Base-by-base conservation (phyloP, 495 filamentous ascomycete genomes). In the Podospora pseudopauciseta region DNA sequence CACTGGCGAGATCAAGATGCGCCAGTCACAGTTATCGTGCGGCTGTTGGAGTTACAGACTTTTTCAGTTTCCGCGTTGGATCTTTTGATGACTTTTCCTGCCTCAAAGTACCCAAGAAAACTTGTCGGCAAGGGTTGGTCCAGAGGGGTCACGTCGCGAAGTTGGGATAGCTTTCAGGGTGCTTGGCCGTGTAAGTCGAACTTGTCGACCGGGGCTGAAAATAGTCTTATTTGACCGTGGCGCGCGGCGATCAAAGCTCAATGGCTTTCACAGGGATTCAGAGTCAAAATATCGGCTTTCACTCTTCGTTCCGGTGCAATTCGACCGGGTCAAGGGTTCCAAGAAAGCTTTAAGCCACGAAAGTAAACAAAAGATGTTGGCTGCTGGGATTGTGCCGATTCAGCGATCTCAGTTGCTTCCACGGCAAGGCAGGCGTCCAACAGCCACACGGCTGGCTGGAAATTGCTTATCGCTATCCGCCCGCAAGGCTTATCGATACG, bases 401-500 rank as follows among this genome's bases (percentile, higher is more conserved):
- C 39, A 62, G 5, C 11, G 63, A 23, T 55, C 55, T 60, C 64
- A 23, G 49, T 54, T 59, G 34, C 66, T 61, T 67, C 70, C 70
- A 60, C 62, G 67, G 65, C 67, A 73, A 63, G 20, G 63, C 59
- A 18, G 26, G 53, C 59, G 62, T 67, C 70, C 72, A 69, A 68
- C 66, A 5, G 67, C 62, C 27, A 26, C 54, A 56, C 65, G 68
- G 58, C 59, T 57, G 60, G 64, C 69, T 71, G 73, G 72, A 76
- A 77, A 77, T 74, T 75, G 75, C 73, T 77, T 77, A 75, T 77
- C 75, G 73, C 63, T 63, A 44, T 65, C 58, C 60, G 65, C 20
- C 64, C 57, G 58, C 68, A 59, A 67, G 70, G 68, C 74, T 76
- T 77, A 77, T 77, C 75, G 73, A 69, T 71, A 73, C 4, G 67